Evolutionary conservation across 176 grass and related monocot genomes (phyloP).

Genomic region (Panicum miliaceum): DNA sequence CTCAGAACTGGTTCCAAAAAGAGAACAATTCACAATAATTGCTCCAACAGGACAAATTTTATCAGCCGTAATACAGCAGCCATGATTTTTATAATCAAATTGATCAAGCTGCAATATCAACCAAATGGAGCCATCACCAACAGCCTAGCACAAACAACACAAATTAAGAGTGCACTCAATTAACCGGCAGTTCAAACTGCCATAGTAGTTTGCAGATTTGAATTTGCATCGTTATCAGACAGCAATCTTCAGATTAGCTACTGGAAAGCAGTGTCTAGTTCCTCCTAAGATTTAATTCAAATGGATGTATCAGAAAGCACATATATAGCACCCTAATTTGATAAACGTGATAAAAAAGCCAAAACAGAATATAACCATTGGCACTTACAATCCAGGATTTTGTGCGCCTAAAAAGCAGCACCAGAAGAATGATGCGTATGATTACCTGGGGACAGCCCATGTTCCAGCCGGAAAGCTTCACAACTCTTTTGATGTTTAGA

Average conservation of each 20-base stretch:
- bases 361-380: background rate
- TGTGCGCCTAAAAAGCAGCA: slow-evolving; percentile 6
- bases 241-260: slow-evolving; percentile 28
- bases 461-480: slow-evolving; percentile 68
- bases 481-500: slow-evolving; percentile 55
- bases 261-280: slow-evolving; percentile 6
- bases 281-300: slow-evolving; percentile 8
- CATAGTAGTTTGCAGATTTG: slow-evolving; percentile 11
- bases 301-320: slow-evolving; percentile 1
- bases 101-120: background rate
- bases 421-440: slow-evolving; percentile 21
- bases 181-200: slow-evolving; percentile 12
- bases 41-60: background rate
- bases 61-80: background rate
- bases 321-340: background rate
- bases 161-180: background rate
- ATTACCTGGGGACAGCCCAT: slow-evolving; percentile 75
- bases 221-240: slow-evolving; percentile 11
- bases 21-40: background rate
- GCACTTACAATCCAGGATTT: slow-evolving; percentile 14
- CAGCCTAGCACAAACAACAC: background rate
- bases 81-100: background rate
- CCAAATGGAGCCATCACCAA: background rate
- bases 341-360: slow-evolving; percentile 17
- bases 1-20: background rate